phyloP scores from a whole-genome alignment of 768 basidiomycete genomes.

The Psilocybe sp. region DNA sequence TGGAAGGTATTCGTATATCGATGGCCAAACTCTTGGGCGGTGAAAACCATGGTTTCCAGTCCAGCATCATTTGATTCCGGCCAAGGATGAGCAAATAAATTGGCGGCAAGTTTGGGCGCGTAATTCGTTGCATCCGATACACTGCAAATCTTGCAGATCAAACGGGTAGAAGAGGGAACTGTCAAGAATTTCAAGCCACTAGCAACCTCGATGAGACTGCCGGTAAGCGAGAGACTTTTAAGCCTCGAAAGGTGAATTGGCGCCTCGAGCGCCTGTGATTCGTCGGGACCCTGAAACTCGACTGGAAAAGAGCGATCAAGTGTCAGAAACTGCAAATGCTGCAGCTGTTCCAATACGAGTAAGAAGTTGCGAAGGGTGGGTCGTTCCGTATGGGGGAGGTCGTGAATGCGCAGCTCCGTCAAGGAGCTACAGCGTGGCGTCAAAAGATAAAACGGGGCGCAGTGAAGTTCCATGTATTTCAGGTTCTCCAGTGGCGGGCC shows the following conservation, averaged over 20 bases:
- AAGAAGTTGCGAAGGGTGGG: conserved; percentile 31
- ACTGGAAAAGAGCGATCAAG: conserved; percentile 33
- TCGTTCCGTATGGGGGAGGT: conserved; percentile 34
- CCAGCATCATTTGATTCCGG: conserved; percentile 14
- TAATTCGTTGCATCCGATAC: conserved; percentile 25
- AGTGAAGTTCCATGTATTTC: conserved; percentile 31
- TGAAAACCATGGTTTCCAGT: conserved; percentile 29
- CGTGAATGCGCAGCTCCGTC: conserved; percentile 31
- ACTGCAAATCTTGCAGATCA: conserved; percentile 24
- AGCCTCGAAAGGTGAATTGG: conserved; percentile 25
- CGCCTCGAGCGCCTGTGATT: conserved; percentile 12
- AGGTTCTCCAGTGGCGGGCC: conserved; percentile 29
- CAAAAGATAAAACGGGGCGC: conserved; percentile 34
- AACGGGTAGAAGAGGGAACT: conserved; percentile 22
- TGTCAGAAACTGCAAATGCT: conserved; percentile 30
- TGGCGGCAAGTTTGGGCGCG: conserved; percentile 24
- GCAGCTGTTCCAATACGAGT: conserved; percentile 28
- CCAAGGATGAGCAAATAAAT: conserved; percentile 23
- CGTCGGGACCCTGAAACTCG: conserved; percentile 14
- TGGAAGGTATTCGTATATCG: conserved; percentile 18
- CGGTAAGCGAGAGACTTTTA: conserved; percentile 25
- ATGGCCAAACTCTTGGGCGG: conserved; percentile 22
- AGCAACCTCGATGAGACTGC: conserved; percentile 27
- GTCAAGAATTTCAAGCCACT: conserved; percentile 26
- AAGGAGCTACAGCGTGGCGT: conserved; percentile 33